phyloP scores from a whole-genome alignment of 2,329 filamentous ascomycete genomes.

The Fusarium oxysporum region DNA sequence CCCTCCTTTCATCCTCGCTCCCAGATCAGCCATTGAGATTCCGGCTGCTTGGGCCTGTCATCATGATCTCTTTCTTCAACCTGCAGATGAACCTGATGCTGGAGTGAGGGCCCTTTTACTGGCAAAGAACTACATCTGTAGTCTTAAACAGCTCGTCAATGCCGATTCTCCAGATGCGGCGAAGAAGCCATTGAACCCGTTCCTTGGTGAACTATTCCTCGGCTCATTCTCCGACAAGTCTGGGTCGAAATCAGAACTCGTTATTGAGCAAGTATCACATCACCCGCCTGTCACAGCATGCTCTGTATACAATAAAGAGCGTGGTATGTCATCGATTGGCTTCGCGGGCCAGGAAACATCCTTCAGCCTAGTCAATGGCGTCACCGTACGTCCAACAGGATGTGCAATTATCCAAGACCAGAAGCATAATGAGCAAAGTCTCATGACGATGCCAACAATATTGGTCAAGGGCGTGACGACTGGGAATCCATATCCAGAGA shows the following conservation, averaged over 20 bases:
- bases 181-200: slow-evolving; percentile 65
- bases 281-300: slow-evolving; percentile 64
- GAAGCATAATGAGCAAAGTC: slow-evolving; percentile 8
- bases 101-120: slow-evolving; percentile 11
- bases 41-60: slow-evolving; percentile 60
- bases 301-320: slow-evolving; percentile 18
- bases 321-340: slow-evolving; percentile 15
- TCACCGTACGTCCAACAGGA: slow-evolving; percentile 11
- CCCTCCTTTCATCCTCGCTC: slow-evolving; percentile 61
- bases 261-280: slow-evolving; percentile 62
- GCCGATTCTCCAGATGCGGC: slow-evolving; percentile 7
- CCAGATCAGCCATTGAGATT: slow-evolving; percentile 63
- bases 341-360: slow-evolving; percentile 22
- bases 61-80: slow-evolving; percentile 26
- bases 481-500: slow-evolving; percentile 13
- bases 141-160: slow-evolving; percentile 14
- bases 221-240: slow-evolving; percentile 51
- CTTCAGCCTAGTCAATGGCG: slow-evolving; percentile 15
- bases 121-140: slow-evolving; percentile 20
- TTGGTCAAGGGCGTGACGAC: slow-evolving; percentile 15
- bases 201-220: slow-evolving; percentile 63
- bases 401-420: slow-evolving; percentile 18
- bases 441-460: slow-evolving; percentile 26
- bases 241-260: slow-evolving; percentile 47
- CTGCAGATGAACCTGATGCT: slow-evolving; percentile 16